These are phyloP conservation scores for Solanum dulcamara DNA, from an alignment of 257 asterid species.

Conservation along the genomic window DNA sequence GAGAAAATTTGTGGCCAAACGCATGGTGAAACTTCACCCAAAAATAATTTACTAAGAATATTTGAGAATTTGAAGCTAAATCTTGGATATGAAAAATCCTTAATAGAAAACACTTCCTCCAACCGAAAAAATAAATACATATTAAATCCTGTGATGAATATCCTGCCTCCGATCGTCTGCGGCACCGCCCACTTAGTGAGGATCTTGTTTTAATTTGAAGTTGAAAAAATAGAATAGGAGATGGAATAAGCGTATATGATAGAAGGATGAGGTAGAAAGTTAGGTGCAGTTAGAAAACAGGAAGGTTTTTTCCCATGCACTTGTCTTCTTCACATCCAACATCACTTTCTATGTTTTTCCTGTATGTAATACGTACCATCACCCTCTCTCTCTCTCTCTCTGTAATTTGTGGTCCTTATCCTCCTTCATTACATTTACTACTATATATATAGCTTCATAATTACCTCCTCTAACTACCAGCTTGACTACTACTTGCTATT, in stretches of 20 bases:
- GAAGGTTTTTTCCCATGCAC: slow-evolving; percentile 15
- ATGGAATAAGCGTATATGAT: not conserved
- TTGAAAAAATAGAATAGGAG: not conserved
- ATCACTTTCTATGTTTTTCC: slow-evolving; percentile 8
- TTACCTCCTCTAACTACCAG: not conserved
- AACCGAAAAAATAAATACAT: too few species aligned
- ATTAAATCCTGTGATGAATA: too few species aligned
- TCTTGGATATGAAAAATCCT: not conserved
- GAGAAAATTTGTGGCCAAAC: too few species aligned
- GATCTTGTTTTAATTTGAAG: not conserved
- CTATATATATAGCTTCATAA: not conserved
- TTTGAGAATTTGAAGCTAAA: too few species aligned
- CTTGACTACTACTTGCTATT: not conserved
- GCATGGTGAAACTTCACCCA: too few species aligned
- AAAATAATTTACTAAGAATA: too few species aligned
- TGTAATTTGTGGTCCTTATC: slow-evolving; percentile 13
- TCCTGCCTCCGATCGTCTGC: too few species aligned
- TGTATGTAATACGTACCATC: not conserved
- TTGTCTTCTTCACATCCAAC: slow-evolving; percentile 27
- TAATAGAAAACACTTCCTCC: too few species aligned
- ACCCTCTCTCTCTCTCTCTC: not conserved
- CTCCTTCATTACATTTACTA: not conserved
- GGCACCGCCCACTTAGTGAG: too few species aligned
- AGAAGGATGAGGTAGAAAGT: not conserved
- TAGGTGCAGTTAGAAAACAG: not conserved